Evolutionary conservation across 768 basidiomycete species (phyloP), one percentile per base, ranked within the genome.

Genomic region (Kwoniella sp.): DNA sequence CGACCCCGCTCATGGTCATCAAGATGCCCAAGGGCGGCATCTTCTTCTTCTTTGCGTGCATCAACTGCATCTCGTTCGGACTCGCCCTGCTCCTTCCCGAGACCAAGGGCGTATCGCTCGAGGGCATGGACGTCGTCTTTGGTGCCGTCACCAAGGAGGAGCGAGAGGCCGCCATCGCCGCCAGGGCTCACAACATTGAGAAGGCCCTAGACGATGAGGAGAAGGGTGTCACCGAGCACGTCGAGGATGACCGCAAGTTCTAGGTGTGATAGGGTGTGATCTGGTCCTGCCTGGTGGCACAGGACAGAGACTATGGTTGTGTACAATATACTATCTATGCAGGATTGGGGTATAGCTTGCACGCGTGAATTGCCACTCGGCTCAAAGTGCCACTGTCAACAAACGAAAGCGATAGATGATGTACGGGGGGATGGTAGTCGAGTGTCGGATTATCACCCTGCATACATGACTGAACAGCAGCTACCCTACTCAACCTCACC

Each of bases 41-140:
- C 54, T 70, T 70, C 61, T 67, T 70, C 62, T 65, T 70, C 59
- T 67, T 67, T 48, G 61, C 61, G 26, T 50, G 39, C 17, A 60
- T 62, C 54, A 67, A 67, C 53, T 56, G 60, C 29, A 49, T 62
- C 46, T 53, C 56, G 12, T 58, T 60, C 49, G 19, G 34, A 19
- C 41, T 51, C 10, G 38, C 51, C 40, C 60, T 58, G 57, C 45
- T 62, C 54, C 48, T 32, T 32, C 42, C 53, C 25, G 64, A 66
- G 41, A 66, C 64, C 33, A 47, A 51, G 22, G 64, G 60, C 49
- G 39, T 56, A 20, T 59, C 60, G 1, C 45, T 69, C 27, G 60
- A 68, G 57, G 45, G 37, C 17, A 65, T 71, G 60, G 67, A 60
- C 37, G 46, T 69, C 41, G 46, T 71, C 43, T 71, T 71, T 37